Percentiles rank a stretch among this genome's conserved stretches.
Evolutionary conservation across 2,329 filamentous ascomycete genomes (phyloP).

Genomic region (Clonostachys chloroleuca): DNA sequence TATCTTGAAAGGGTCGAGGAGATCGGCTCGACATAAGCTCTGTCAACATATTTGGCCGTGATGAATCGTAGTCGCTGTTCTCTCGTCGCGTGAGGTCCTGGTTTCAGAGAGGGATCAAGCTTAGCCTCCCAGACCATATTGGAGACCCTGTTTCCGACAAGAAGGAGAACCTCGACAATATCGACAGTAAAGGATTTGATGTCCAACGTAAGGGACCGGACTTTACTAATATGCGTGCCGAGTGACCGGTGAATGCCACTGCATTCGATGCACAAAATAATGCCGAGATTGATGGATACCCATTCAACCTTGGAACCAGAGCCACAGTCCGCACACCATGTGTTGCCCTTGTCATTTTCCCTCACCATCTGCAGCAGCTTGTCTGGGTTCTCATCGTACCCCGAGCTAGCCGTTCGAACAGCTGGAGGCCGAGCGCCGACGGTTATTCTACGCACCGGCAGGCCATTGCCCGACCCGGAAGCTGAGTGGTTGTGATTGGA

Average conservation of each 20-base stretch:
- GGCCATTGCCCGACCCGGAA: constrained; percentile 37
- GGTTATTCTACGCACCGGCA: constrained; percentile 80
- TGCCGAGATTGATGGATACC: constrained; percentile 97
- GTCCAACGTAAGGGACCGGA: constrained; percentile 90
- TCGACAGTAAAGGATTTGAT: constrained; percentile 95
- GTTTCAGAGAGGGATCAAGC: constrained; percentile 71
- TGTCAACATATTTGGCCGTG: constrained; percentile 88
- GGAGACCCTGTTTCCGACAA: constrained; percentile 89
- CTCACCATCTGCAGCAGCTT: constrained; percentile 83
- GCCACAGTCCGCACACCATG: constrained; percentile 90
- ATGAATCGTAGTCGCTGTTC: constrained; percentile 95
- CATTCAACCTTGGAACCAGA: constrained; percentile 92
- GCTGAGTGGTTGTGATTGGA: constrained; percentile 42
- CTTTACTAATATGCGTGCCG: constrained; percentile 96
- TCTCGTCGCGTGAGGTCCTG: constrained; percentile 70
- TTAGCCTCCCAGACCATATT: constrained; percentile 96
- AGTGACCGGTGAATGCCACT: constrained; percentile 95
- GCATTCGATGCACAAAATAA: constrained; percentile 96
- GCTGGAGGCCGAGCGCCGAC: constrained; percentile 82
- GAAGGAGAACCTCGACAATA: constrained; percentile 88
- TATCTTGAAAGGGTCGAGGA: constrained; percentile 73
- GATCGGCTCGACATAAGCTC: constrained; percentile 74
- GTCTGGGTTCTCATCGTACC: constrained; percentile 77
- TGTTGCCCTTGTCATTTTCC: constrained; percentile 88
- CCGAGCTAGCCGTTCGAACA: constrained; percentile 63